phyloP scores from a whole-genome alignment of 371 early-diverging fungal species.

The Mucor circinelloides region DNA sequence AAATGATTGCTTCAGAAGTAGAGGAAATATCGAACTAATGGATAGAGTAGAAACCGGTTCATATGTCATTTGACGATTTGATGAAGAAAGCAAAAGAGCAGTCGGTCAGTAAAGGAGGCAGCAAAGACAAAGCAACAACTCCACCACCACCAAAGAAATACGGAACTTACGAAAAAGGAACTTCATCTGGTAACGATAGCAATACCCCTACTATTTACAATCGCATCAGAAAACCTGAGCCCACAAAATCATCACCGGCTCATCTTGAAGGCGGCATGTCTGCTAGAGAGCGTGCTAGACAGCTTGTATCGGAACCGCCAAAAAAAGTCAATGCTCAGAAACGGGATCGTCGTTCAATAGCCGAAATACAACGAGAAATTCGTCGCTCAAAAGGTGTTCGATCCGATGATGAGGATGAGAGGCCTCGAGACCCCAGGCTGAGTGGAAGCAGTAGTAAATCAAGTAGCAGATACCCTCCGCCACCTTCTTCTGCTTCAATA shows the following conservation, averaged over 20 bases:
- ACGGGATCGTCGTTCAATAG: constrained; percentile 38
- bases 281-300: constrained; percentile 20
- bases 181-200: neutral
- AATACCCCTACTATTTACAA: constrained; percentile 19
- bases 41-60: constrained; percentile 29
- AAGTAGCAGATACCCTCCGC: neutral
- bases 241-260: neutral
- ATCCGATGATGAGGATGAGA: constrained; percentile 36
- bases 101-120: constrained; percentile 13
- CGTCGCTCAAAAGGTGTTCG: constrained; percentile 40
- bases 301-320: constrained; percentile 26
- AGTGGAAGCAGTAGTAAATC: neutral
- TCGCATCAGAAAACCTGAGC: constrained; percentile 17
- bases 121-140: constrained; percentile 4
- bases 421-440: neutral
- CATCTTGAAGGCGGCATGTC: neutral
- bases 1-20: neutral
- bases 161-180: neutral
- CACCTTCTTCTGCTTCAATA: neutral
- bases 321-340: constrained; percentile 24
- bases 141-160: constrained; percentile 4
- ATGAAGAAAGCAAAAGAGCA: constrained; percentile 41
- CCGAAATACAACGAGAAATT: constrained; percentile 45
- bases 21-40: neutral
- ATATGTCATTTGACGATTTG: constrained; percentile 40